Evolutionary conservation across 768 basidiomycete species (phyloP), one percentile per base, ranked within the genome.

Genomic region (Epithele typhae): DNA sequence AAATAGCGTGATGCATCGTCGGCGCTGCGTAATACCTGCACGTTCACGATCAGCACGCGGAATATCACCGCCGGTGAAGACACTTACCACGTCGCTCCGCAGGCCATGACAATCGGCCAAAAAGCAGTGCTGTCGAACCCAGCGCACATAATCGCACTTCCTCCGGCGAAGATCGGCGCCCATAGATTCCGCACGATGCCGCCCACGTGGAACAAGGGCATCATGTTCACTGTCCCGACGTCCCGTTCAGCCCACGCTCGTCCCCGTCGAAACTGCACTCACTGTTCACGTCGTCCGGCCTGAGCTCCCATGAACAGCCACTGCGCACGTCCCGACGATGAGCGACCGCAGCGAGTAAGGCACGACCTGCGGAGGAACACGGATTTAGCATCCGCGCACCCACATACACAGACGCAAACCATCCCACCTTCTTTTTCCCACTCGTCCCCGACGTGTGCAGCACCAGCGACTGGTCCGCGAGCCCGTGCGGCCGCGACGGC

Each of bases 371-470:
- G 7, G 6, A 37, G 34, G n/a, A 6, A 36, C 35, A 30, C 27
- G 27, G 27, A 7, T 7, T 7, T 30, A 30, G 27, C 8, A 7
- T 30, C 27, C 14, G n/a, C 25, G 40, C 15, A 39, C 30, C 14
- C 21, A 18, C 9, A n/a, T 5, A 7, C 9, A 22, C 33, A 34
- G 25, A 14, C 37, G 30, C 27, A 27, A 35, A 27, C 18, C 30
- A 14, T n/a, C 43, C 17, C 11, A 52, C 51, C 46, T 52, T 76
- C 61, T 76, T 76, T 61, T 67, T 73, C 3, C 78, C 78, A 40
- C 77, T 81, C n/a, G 79, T 81, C 0, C 80, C 80, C 34, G 75
- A 77, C 2, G 80, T 82, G 52, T 80, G 78, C 23, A 82, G 62
- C 19, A 82, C 73, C 10, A 82, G 66, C 3, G 76, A 74, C 30